Evolutionary conservation across 352 stramenopile species (phyloP).

Genomic region (Phytophthora macrochlamydospora): DNA sequence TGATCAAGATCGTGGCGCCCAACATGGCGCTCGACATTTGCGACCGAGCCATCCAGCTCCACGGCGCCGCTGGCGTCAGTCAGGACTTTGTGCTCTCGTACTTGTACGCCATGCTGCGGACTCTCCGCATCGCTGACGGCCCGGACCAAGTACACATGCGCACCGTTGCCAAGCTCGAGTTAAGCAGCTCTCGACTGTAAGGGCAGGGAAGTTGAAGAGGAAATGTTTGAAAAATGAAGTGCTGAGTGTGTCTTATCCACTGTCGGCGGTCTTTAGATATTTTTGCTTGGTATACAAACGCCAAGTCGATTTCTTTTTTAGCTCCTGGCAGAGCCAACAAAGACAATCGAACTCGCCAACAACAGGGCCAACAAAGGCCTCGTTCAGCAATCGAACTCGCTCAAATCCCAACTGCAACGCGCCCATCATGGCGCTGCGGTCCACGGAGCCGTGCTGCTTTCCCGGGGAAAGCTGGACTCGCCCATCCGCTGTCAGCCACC

Average conservation of each 20-base stretch:
- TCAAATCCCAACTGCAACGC: conserved; percentile 1
- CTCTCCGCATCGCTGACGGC: conserved; percentile 95
- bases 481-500: not conserved
- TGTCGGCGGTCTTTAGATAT: not conserved
- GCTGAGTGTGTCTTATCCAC: conserved; percentile 12
- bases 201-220: not conserved
- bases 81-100: conserved; percentile 95
- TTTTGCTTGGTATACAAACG: not conserved
- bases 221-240: conserved; percentile 1
- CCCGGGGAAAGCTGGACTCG: not conserved
- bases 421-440: not conserved
- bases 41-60: conserved; percentile 92
- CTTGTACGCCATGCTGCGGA: conserved; percentile 90
- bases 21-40: conserved; percentile 88
- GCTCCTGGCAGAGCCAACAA: not conserved
- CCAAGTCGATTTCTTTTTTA: not conserved
- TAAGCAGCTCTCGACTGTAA: conserved; percentile 64
- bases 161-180: conserved; percentile 94
- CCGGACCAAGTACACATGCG: conserved; percentile 97
- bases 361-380: not conserved
- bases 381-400: not conserved
- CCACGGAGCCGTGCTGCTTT: not conserved
- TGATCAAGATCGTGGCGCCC: conserved; percentile 97
- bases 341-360: not conserved
- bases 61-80: conserved; percentile 83